A percentile compares a stretch with the other conserved stretches of the same genome.
Evolutionary conservation across 1,139 yeast genomes (phyloP).

Genomic region (Magnusiomyces suaveolens): DNA sequence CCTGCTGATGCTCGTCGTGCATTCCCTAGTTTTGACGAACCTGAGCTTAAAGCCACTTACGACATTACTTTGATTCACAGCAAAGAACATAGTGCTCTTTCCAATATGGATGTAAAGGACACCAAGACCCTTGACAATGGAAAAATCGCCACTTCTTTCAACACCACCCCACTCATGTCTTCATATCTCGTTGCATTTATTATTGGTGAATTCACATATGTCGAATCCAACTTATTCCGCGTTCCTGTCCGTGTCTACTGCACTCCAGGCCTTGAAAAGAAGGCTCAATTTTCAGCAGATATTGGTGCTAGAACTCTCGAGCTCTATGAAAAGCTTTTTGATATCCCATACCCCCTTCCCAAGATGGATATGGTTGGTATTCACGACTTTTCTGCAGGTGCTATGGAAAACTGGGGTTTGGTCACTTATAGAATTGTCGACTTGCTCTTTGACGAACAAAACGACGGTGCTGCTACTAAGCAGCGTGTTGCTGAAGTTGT

Average conservation of each 20-base stretch:
- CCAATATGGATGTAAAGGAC: constrained; percentile 58
- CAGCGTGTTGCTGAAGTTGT: constrained; percentile 80
- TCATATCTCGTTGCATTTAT: constrained; percentile 76
- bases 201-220: constrained; percentile 67
- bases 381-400: constrained; percentile 76
- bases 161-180: constrained; percentile 67
- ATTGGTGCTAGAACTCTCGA: constrained; percentile 68
- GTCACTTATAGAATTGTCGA: constrained; percentile 78
- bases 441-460: constrained; percentile 54
- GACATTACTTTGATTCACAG: constrained; percentile 51
- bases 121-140: constrained; percentile 38
- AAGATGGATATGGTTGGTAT: constrained; percentile 77
- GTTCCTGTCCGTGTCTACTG: constrained; percentile 77
- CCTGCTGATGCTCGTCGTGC: constrained; percentile 81
- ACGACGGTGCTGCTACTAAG: constrained; percentile 58
- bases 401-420: constrained; percentile 90
- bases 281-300: constrained; percentile 60
- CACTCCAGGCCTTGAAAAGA: constrained; percentile 58
- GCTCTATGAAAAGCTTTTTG: constrained; percentile 51
- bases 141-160: constrained; percentile 48
- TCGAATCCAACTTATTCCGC: constrained; percentile 56
- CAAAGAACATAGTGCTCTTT: constrained; percentile 52
- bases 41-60: constrained; percentile 64
- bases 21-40: constrained; percentile 78
- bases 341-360: constrained; percentile 67